Percentiles rank a stretch among this genome's conserved stretches.
phyloP scores from a whole-genome alignment of 768 basidiomycete species.

The Suillus brevipes region DNA sequence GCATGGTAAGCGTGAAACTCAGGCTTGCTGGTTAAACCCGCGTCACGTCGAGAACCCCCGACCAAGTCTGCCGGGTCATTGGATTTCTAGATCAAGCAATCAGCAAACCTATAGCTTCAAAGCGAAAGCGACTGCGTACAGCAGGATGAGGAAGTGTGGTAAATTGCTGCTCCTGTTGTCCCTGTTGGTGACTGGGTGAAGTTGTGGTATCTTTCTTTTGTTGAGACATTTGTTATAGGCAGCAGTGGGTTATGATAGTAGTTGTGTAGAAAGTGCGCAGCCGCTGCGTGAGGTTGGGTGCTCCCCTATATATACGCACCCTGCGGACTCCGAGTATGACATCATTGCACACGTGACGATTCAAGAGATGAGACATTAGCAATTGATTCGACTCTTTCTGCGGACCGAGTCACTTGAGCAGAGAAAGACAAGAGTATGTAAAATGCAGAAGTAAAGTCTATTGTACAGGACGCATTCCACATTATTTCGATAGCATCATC shows the following conservation, averaged over 20 bases:
- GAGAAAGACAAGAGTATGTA: neutral
- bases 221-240: neutral
- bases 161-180: slow-evolving; percentile 41
- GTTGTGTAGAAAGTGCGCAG: neutral
- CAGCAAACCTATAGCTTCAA: neutral
- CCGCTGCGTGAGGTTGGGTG: neutral
- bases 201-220: neutral
- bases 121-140: slow-evolving; percentile 33
- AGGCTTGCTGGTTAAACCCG: slow-evolving; percentile 40
- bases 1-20: slow-evolving; percentile 48
- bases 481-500: slow-evolving; percentile 78
- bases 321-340: neutral
- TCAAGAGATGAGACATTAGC: neutral
- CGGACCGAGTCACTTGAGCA: neutral
- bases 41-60: slow-evolving; percentile 35
- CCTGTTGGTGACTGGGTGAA: neutral
- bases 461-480: slow-evolving; percentile 10
- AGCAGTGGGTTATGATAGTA: neutral
- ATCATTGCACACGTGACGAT: slow-evolving; percentile 1
- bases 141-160: slow-evolving; percentile 64
- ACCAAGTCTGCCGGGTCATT: slow-evolving; percentile 58
- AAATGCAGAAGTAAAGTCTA: slow-evolving; percentile 8
- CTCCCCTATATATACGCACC: slow-evolving; percentile 1
- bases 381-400: neutral
- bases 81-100: slow-evolving; percentile 42